Percentiles rank a stretch among this genome's conserved stretches.
phyloP scores from a whole-genome alignment of 345 rosid genomes.

The Aurinia saxatilis region DNA sequence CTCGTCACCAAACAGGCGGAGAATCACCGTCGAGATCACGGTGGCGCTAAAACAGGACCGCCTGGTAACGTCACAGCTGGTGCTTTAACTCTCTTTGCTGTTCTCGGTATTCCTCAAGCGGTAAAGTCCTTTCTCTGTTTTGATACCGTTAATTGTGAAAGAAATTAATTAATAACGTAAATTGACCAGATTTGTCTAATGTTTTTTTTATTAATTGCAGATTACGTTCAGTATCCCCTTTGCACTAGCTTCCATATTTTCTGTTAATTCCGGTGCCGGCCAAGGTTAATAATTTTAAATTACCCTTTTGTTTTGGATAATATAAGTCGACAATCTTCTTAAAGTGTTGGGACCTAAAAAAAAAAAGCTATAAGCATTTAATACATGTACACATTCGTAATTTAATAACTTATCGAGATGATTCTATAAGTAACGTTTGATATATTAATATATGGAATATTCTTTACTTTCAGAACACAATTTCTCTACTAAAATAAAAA shows the following conservation, averaged over 20 bases:
- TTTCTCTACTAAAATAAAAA: background rate
- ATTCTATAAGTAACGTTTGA: constrained; percentile 8
- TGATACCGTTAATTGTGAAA: background rate
- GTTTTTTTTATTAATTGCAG: constrained; percentile 36
- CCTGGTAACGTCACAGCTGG: constrained; percentile 39
- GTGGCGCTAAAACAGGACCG: constrained; percentile 32
- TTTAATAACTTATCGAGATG: constrained; percentile 14
- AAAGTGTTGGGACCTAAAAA: constrained; percentile 13
- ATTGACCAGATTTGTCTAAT: background rate
- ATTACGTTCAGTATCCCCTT: constrained; percentile 75
- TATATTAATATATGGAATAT: background rate
- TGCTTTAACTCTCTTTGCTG: constrained; percentile 59
- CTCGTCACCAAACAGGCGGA: constrained; percentile 57
- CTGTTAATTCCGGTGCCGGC: constrained; percentile 52
- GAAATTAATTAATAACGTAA: background rate
- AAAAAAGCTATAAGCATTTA: background rate
- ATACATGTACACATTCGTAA: background rate
- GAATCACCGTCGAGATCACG: constrained; percentile 29
- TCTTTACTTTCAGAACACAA: background rate
- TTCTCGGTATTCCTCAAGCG: constrained; percentile 73
- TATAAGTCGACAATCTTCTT: constrained; percentile 8
- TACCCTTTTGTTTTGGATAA: constrained; percentile 24
- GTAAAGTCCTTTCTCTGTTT: constrained; percentile 29
- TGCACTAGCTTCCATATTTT: constrained; percentile 88
- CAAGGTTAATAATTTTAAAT: constrained; percentile 57